phyloP scores from a whole-genome alignment of 2,329 filamentous ascomycete genomes.

The Xylaria arbuscula region DNA sequence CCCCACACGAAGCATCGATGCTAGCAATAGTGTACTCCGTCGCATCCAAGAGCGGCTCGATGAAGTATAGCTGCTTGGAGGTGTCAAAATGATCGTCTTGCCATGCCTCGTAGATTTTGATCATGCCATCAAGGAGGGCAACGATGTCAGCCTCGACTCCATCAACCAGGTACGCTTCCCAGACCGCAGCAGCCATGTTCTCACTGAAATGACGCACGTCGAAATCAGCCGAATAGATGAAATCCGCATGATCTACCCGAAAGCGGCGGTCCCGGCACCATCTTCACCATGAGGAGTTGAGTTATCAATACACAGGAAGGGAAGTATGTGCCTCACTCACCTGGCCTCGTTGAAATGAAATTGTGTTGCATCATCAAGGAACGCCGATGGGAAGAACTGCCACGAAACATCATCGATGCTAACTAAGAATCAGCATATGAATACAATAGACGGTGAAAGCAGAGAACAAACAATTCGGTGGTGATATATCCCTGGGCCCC shows the following conservation, averaged over 20 bases:
- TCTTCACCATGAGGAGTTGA: constrained; percentile 1
- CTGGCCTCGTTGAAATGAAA: constrained; percentile 32
- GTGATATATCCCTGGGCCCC: constrained; percentile 31
- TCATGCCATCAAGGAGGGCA: constrained; percentile 28
- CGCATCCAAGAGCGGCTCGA: constrained; percentile 29
- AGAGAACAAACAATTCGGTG: constrained; percentile 26
- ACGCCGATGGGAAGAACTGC: constrained; percentile 29
- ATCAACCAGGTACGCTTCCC: constrained; percentile 32
- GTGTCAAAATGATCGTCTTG: constrained; percentile 27
- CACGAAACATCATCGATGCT: constrained; percentile 28
- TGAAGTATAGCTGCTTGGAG: constrained; percentile 27
- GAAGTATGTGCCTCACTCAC: neutral
- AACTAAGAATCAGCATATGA: neutral
- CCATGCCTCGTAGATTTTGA: constrained; percentile 25
- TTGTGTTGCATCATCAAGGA: constrained; percentile 29
- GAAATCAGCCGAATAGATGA: constrained; percentile 22
- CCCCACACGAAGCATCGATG: constrained; percentile 32
- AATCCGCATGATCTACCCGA: constrained; percentile 28
- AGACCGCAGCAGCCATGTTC: constrained; percentile 25
- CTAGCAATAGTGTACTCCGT: constrained; percentile 34
- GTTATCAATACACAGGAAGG: neutral
- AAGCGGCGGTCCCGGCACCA: constrained; percentile 36
- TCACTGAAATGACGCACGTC: constrained; percentile 25
- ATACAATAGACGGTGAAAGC: neutral
- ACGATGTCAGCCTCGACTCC: constrained; percentile 26